These are phyloP conservation scores for Aspergillus intermedius DNA, from an alignment of 2,329 filamentous ascomycete genomes.

Conservation along the genomic window DNA sequence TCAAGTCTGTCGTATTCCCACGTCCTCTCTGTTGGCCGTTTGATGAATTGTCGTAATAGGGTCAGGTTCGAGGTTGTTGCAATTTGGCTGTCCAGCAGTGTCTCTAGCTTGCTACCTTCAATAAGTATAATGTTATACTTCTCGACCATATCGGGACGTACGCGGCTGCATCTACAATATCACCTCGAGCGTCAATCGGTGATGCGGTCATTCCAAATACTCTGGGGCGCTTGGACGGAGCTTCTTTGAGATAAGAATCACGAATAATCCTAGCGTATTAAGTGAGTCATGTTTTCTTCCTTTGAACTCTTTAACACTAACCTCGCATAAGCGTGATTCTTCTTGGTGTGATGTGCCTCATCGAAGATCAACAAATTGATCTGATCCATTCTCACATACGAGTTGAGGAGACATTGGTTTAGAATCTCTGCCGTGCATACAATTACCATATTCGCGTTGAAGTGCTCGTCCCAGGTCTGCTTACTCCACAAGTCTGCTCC, in stretches of 20 bases:
- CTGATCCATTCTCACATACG: slow-evolving; percentile 70
- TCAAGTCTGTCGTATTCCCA: slow-evolving; percentile 51
- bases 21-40: slow-evolving; percentile 54
- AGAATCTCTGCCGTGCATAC: slow-evolving; percentile 91
- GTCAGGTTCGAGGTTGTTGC: slow-evolving; percentile 63
- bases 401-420: slow-evolving; percentile 67
- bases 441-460: slow-evolving; percentile 67
- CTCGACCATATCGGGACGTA: slow-evolving; percentile 18
- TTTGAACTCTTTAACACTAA: slow-evolving; percentile 14
- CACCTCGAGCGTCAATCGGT: slow-evolving; percentile 74
- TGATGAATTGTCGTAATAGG: slow-evolving; percentile 54
- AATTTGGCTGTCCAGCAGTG: slow-evolving; percentile 72
- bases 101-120: slow-evolving; percentile 58
- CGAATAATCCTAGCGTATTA: slow-evolving; percentile 64
- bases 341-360: slow-evolving; percentile 94
- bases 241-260: slow-evolving; percentile 64
- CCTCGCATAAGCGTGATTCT: slow-evolving; percentile 81
- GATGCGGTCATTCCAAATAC: slow-evolving; percentile 97
- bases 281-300: slow-evolving; percentile 2
- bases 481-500: slow-evolving; percentile 55
- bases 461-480: slow-evolving; percentile 53
- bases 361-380: slow-evolving; percentile 93
- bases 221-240: slow-evolving; percentile 53
- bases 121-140: slow-evolving; percentile 5
- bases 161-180: slow-evolving; percentile 62